Evolutionary conservation across 768 basidiomycete genomes (phyloP), one percentile per base, ranked within the genome.

Genomic region (Suillus lakei): DNA sequence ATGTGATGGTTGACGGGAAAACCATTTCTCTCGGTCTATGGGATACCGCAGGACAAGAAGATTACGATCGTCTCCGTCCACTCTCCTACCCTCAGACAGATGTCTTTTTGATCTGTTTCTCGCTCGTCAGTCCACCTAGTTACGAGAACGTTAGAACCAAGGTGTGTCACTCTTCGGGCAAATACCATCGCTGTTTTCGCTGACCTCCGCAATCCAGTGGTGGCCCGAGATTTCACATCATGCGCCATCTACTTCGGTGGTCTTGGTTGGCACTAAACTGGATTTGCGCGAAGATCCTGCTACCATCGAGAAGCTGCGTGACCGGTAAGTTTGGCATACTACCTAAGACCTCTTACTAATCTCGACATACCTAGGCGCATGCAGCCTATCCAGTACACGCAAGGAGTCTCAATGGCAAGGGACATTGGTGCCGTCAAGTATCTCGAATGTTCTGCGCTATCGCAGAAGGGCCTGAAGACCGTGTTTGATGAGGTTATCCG

Each of bases 41-140:
- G 98, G 98, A 99, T 86, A 99, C 98, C n/a, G 98, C 98, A 41
- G 98, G 98, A 70, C 98, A 99, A 81, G 98, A 99, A 80, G 97
- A 99, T 83, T 99, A 97, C 77, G 95, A 97, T 81, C 91, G 98
- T 51, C 91, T 99, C 71, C 91, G 98, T 71, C 98, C 98, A 60
- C 86, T 99, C 72, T 97, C 95, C 68, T 99, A 99, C 82, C 98
- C 98, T 30, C 98, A 99, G 81, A 99, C 98, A 50, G 97, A 99
- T 78, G 96, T 99, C 65, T 99, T 99, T 84, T 84, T 99, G 80
- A 96, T 99, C 77, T 99, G 98, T 79, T 99, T 99, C 84, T 97
- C 95, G 58, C 87, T 99, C 67, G 97, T 99, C 76, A 95, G 93
- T 75, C 98, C 98, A 43, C 97, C 98, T 28, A 95, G 93, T 80